These are phyloP conservation scores for Mallotus japonicus DNA, from an alignment of 441 rosid species.

Conservation along the genomic window DNA sequence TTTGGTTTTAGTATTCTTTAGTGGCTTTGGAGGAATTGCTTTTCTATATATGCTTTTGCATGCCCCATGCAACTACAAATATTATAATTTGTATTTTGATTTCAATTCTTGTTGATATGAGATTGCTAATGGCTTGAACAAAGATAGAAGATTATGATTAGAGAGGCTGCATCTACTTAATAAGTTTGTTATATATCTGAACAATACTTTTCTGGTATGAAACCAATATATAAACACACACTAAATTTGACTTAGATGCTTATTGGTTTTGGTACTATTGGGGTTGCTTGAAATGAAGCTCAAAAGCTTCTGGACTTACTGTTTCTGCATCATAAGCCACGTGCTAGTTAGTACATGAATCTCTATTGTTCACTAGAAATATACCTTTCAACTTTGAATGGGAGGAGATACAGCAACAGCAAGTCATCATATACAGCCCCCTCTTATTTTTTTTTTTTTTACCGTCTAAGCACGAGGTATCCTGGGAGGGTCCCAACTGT, in stretches of 20 bases:
- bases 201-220: slow-evolving; percentile 32
- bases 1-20: slow-evolving; percentile 9
- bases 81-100: background rate
- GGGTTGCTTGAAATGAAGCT: slow-evolving; percentile 16
- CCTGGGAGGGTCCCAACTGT: too few relatives aligned
- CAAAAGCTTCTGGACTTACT: slow-evolving; percentile 23
- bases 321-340: slow-evolving; percentile 22
- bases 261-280: background rate
- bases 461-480: too few relatives aligned
- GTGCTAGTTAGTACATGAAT: slow-evolving; percentile 21
- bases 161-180: background rate
- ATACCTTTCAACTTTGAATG: background rate
- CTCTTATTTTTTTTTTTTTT: too few relatives aligned
- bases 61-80: slow-evolving; percentile 39
- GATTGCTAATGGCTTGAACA: background rate
- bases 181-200: background rate
- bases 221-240: background rate
- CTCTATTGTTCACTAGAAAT: background rate
- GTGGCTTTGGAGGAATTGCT: background rate
- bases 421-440: too few relatives aligned
- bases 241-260: slow-evolving; percentile 21
- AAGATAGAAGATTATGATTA: background rate
- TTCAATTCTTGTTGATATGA: too few relatives aligned
- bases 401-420: too few relatives aligned
- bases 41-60: slow-evolving; percentile 27